Conservation (phyloP, 2,329 filamentous ascomycete genomes). For the Lecanicillium sp. region DNA sequence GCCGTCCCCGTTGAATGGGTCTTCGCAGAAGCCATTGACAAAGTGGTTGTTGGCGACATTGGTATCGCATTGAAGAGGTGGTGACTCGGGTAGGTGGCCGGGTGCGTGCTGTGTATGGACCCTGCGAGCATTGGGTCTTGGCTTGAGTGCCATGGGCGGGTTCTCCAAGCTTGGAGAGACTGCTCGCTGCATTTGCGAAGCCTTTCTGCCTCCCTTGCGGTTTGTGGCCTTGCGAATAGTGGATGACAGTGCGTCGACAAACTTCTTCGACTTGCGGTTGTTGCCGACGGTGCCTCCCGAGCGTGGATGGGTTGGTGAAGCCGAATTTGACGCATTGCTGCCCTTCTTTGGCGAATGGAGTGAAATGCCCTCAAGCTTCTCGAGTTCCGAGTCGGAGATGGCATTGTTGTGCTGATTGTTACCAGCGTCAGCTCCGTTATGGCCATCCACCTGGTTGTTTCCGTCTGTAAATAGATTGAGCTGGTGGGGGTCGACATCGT, state of each 20-base stretch:
- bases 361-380: constrained; percentile 38
- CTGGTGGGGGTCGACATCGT: constrained; percentile 22
- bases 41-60: constrained; percentile 18
- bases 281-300: constrained; percentile 9
- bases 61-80: constrained; percentile 17
- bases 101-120: constrained; percentile 11
- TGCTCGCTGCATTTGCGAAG: constrained; percentile 12
- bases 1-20: constrained; percentile 26
- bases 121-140: constrained; percentile 19
- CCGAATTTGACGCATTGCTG: constrained; percentile 16
- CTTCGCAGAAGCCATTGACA: constrained; percentile 27
- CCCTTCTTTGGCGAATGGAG: constrained; percentile 27
- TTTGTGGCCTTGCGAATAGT: constrained; percentile 31
- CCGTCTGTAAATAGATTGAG: constrained; percentile 14
- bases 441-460: neutral
- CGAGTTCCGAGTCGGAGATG: constrained; percentile 40
- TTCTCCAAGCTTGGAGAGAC: constrained; percentile 25
- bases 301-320: constrained; percentile 22
- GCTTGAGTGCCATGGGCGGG: constrained; percentile 24
- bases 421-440: neutral
- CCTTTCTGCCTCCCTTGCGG: constrained; percentile 22
- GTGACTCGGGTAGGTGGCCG: constrained; percentile 10
- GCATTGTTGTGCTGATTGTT: constrained; percentile 10
- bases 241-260: constrained; percentile 32
- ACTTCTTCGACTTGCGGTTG: constrained; percentile 28